Evolutionary conservation across 345 rosid species (phyloP), one percentile per base, ranked within the genome.

Genomic region (Dimocarpus longan): DNA sequence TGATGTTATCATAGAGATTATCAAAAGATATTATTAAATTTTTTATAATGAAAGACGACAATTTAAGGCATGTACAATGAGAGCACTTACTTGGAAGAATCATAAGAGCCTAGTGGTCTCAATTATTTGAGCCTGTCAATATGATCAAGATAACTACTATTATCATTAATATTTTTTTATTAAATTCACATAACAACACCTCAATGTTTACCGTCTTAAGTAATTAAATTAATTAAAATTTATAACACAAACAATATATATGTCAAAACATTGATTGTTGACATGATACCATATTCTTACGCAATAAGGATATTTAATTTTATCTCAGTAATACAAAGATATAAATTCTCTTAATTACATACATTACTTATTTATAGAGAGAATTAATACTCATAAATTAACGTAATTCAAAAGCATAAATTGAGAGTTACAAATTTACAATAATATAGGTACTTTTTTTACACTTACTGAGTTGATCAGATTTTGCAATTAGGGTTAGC

Each of bases 1-100:
- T 22, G 68, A 68, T 71, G 78, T 83, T 83, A 26, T 39, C 85
- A 57, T 77, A 68, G 78, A 84, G 82, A 82, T 81, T 67, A 83
- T 37, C 74, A 42, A 66, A 77, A 74, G 82, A 74, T 75, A 70
- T 69, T 48, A 48, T 24, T 75, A 62, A 78, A 16, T 22, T 40
- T 75, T 64, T 73, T 66, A 48, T 44, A 21, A 59, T 59, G 18
- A 18, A 77, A 77, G 43, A 74, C 12, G 80, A 82, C 78, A 84
- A 56, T 82, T 70, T 26, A 77, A 81, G 66, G 39, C 81, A 82
- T 48, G 87, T 65, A 78, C 40, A 65, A 65, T 67, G 69, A 79
- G 42, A 73, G 82, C 77, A 83, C 48, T 60, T 19, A 62, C 81
- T 77, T 76, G 79, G 82, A 84, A 77, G 76, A 79, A 76, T 76